Evolutionary conservation across 192 early-diverging fungal species (phyloP).

Genomic region (Linnemannia exigua): DNA sequence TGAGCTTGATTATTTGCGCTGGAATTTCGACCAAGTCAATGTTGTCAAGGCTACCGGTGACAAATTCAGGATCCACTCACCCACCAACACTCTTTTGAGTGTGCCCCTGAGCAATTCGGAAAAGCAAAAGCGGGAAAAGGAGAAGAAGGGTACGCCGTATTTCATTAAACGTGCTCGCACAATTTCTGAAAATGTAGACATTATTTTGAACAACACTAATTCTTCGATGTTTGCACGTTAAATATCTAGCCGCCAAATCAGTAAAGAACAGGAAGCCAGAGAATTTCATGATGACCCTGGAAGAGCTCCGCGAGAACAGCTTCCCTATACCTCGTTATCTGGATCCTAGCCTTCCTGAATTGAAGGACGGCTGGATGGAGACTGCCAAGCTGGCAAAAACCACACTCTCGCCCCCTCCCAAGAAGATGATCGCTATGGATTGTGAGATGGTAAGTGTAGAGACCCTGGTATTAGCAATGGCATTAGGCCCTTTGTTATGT

Average conservation of each 20-base stretch:
- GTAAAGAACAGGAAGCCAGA: conserved; percentile 50
- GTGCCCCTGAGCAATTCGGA: conserved; percentile 56
- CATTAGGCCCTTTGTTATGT: neutral
- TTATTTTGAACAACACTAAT: neutral
- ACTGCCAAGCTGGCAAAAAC: conserved; percentile 51
- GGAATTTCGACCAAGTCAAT: conserved; percentile 38
- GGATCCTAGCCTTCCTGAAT: conserved; percentile 25
- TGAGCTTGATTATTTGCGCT: conserved; percentile 29
- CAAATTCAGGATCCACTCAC: conserved; percentile 48
- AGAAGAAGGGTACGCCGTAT: conserved; percentile 32
- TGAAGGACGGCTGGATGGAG: conserved; percentile 62
- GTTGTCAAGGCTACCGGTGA: conserved; percentile 55
- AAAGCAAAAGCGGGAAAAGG: conserved; percentile 48
- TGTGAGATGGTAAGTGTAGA: conserved; percentile 70
- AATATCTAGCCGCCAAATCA: conserved; percentile 20
- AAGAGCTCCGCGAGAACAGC: conserved; percentile 57
- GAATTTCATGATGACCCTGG: conserved; percentile 57
- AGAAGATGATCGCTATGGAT: conserved; percentile 67
- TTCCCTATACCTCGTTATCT: conserved; percentile 61
- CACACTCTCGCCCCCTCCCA: conserved; percentile 38
- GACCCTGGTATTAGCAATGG: neutral
- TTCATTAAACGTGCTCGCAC: neutral
- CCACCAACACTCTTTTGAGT: conserved; percentile 58
- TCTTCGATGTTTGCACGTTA: neutral
- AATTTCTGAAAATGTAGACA: neutral